These are phyloP conservation scores for Fusarium nisikadoi DNA, from an alignment of 2,329 filamentous ascomycete genomes.

Conservation along the genomic window DNA sequence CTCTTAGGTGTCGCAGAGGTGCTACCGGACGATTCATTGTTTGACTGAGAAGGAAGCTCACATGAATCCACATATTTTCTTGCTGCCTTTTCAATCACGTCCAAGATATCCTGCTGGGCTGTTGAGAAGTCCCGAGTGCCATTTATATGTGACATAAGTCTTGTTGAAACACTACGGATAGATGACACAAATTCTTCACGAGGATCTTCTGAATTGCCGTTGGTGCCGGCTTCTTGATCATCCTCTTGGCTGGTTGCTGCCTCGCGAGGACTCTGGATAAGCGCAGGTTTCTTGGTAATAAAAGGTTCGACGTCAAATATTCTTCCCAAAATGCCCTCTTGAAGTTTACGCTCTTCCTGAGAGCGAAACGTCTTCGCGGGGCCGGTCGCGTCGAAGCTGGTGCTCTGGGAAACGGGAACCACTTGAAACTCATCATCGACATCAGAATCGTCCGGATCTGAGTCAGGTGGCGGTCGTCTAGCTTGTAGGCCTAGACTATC, in stretches of 20 bases:
- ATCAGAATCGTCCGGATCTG: slow-evolving; percentile 62
- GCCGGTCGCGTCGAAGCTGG: slow-evolving; percentile 52
- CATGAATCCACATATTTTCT: slow-evolving; percentile 60
- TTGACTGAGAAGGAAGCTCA: slow-evolving; percentile 37
- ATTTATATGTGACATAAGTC: slow-evolving; percentile 55
- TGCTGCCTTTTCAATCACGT: slow-evolving; percentile 62
- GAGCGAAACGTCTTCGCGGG: slow-evolving; percentile 60
- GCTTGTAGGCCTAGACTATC: slow-evolving; percentile 58
- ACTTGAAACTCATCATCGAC: slow-evolving; percentile 66
- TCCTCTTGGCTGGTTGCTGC: slow-evolving; percentile 23
- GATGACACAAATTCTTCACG: slow-evolving; percentile 46
- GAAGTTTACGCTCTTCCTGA: slow-evolving; percentile 64
- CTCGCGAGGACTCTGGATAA: slow-evolving; percentile 40
- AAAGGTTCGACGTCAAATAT: slow-evolving; percentile 63
- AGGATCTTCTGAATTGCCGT: slow-evolving; percentile 38
- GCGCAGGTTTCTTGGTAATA: slow-evolving; percentile 50
- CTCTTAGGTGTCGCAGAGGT: slow-evolving; percentile 4
- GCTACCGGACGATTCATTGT: slow-evolving; percentile 22
- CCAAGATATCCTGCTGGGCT: slow-evolving; percentile 59
- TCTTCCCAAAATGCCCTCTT: slow-evolving; percentile 63
- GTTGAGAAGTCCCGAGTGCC: slow-evolving; percentile 49
- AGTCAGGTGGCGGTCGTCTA: slow-evolving; percentile 50
- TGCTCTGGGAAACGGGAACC: slow-evolving; percentile 48
- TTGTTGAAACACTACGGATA: slow-evolving; percentile 55
- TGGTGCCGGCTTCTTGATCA: slow-evolving; percentile 35